Evolutionary conservation across 495 filamentous ascomycete genomes (phyloP).

Genomic region (Tirmania nivea): DNA sequence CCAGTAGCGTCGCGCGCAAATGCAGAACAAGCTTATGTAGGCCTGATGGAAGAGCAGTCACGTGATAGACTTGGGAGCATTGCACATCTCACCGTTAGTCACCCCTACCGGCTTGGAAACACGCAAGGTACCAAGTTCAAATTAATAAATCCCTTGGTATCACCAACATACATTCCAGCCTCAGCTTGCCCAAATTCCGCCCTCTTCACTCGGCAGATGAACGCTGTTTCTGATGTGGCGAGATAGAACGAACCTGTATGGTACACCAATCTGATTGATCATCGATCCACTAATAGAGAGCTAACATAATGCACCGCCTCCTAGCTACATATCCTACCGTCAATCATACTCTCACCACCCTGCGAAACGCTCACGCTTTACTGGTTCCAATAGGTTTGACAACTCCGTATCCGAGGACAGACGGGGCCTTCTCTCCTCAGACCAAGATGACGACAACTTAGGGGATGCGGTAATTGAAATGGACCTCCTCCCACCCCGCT

Average conservation of each 20-base stretch:
- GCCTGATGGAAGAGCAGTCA: too few species aligned
- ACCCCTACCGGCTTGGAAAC: too few species aligned
- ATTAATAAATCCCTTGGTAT: too few species aligned
- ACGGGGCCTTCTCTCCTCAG: conserved; percentile 61
- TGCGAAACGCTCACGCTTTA: conserved; percentile 56
- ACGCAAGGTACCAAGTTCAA: too few species aligned
- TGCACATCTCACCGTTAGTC: too few species aligned
- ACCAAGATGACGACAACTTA: conserved; percentile 41
- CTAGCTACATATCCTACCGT: conserved; percentile 91
- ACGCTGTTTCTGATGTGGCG: conserved; percentile 56
- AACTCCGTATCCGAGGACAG: conserved; percentile 55
- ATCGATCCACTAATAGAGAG: background rate
- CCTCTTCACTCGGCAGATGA: background rate
- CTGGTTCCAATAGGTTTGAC: conserved; percentile 42
- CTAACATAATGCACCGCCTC: background rate
- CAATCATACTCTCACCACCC: conserved; percentile 95
- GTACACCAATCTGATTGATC: conserved; percentile 8
- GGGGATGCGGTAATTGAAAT: conserved; percentile 95
- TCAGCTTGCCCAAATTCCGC: background rate
- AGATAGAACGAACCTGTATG: conserved; percentile 93
- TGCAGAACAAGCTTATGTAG: too few species aligned
- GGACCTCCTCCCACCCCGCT: conserved; percentile 85
- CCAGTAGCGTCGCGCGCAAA: too few species aligned
- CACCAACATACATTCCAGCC: too few species aligned
- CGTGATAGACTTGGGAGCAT: too few species aligned